Evolutionary conservation across 192 early-diverging fungal species (phyloP), one percentile per base, ranked within the genome.

Genomic region (Coemansia biformis): DNA sequence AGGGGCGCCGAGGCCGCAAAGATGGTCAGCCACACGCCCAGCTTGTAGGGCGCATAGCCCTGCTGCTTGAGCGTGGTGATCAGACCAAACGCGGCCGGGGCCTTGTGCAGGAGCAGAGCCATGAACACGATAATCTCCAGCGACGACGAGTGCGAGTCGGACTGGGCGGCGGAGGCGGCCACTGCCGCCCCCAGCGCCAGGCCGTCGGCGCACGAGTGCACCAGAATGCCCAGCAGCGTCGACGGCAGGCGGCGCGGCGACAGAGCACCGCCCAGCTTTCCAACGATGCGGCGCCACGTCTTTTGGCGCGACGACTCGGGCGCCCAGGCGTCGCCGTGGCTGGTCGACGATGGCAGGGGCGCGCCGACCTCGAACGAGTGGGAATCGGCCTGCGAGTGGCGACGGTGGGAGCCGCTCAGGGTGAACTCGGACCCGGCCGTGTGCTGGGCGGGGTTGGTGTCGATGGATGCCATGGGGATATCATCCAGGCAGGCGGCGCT

Each of bases 61-160:
- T 90, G 83, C 47, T 82, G 77, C 43, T 95, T 69, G 15, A 98
- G 75, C n/a, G 89, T 86, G 1, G 89, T 93, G 15, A 87, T 78
- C 8, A 98, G 77, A 0, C 90, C 92, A 66, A 98, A 92, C 0
- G 94, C 90, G 6, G 88, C 83, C 1, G 94, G 94, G 6, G 90
- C 92, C 68, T 98, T 98, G 79, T 98, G 94, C 22, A 98, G 70
- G 79, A 95, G 87, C 48, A 98, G 90, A 4, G 94, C 94, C 15
- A 98, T 40, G 57, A 95, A 98, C 16, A 98, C 88, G 9, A 98
- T 83, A 16, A 83, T 69, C 32, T 74, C 70, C 23, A 74, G 30
- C 5, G 70, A 65, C 4, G 83, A 82, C 14, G 82, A 61, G 17
- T 80, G 70, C 8, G 78, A 75, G 32, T 77, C 62, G 6, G 47